A percentile compares a stretch with the other conserved stretches of the same genome.
These are phyloP conservation scores for Kuraishia piskuri DNA, from an alignment of 805 yeast species.

Conservation along the genomic window DNA sequence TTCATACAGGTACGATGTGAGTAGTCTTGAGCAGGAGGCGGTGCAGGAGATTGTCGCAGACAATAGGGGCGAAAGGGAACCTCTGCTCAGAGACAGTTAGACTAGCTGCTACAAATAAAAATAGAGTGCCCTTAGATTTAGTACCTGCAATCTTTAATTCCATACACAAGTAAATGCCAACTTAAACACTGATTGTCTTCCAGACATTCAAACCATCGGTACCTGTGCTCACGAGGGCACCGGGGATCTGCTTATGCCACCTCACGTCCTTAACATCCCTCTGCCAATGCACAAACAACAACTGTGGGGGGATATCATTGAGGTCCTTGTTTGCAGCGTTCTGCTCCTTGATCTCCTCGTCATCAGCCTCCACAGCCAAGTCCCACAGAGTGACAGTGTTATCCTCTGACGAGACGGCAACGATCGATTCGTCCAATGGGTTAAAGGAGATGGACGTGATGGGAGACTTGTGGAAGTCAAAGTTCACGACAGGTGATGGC, in stretches of 20 bases:
- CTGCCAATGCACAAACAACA: constrained; percentile 97
- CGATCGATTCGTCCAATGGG: constrained; percentile 90
- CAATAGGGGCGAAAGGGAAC: constrained; percentile 5
- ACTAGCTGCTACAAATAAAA: not conserved
- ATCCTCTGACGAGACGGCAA: constrained; percentile 95
- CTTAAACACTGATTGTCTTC: constrained; percentile 90
- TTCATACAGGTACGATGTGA: constrained; percentile 14
- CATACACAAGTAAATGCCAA: not conserved
- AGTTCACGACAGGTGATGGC: constrained; percentile 84
- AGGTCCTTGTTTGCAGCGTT: constrained; percentile 69
- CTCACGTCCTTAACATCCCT: constrained; percentile 94
- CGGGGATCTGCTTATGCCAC: constrained; percentile 97
- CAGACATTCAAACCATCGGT: constrained; percentile 90
- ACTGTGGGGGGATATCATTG: constrained; percentile 89
- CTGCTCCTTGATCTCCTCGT: constrained; percentile 89
- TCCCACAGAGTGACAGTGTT: constrained; percentile 98
- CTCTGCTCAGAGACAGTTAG: not conserved
- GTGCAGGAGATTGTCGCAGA: constrained; percentile 9
- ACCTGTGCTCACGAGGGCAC: constrained; percentile 90
- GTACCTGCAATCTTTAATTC: not conserved
- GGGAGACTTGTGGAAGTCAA: constrained; percentile 90
- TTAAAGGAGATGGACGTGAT: constrained; percentile 91
- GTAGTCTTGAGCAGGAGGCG: constrained; percentile 14
- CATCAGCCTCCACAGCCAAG: constrained; percentile 96
- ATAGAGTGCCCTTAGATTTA: constrained; percentile 3